These are phyloP conservation scores for Cordyceps militaris DNA, from an alignment of 2,329 filamentous ascomycete genomes.

Conservation along the genomic window DNA sequence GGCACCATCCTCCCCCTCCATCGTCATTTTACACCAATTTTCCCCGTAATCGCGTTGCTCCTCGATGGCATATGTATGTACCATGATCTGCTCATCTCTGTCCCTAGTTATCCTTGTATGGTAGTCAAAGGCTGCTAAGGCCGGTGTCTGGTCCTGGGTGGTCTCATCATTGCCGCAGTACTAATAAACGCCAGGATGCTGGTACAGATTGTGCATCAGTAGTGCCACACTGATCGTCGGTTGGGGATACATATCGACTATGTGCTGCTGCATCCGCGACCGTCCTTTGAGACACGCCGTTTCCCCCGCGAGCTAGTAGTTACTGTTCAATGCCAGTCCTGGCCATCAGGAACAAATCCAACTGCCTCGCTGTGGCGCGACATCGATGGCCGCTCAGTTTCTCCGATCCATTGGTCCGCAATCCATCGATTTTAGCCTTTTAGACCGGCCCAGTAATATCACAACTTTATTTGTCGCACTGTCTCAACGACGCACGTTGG, in stretches of 20 bases:
- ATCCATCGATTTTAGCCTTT: not conserved
- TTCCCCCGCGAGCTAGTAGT: not conserved
- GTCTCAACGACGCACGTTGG: not conserved
- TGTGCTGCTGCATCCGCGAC: not conserved
- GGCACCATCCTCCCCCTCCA: not conserved
- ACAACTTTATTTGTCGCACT: constrained; percentile 2
- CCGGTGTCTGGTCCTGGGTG: not conserved
- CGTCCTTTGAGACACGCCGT: not conserved
- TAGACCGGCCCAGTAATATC: not conserved
- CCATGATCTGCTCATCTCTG: not conserved
- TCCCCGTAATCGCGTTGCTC: not conserved
- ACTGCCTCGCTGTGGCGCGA: not conserved
- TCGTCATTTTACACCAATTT: not conserved
- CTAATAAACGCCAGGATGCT: not conserved
- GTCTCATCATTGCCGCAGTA: not conserved
- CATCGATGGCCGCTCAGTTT: not conserved
- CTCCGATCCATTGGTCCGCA: not conserved
- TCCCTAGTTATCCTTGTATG: too few relatives aligned
- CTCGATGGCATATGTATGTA: too few relatives aligned
- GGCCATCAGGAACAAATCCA: not conserved
- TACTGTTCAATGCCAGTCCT: not conserved
- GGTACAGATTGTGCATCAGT: not conserved
- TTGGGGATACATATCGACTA: not conserved
- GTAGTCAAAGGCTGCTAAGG: not conserved
- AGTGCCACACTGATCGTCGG: not conserved